phyloP scores from a whole-genome alignment of 1,284 basidiomycete species.

The Rhodotorula sp. region DNA sequence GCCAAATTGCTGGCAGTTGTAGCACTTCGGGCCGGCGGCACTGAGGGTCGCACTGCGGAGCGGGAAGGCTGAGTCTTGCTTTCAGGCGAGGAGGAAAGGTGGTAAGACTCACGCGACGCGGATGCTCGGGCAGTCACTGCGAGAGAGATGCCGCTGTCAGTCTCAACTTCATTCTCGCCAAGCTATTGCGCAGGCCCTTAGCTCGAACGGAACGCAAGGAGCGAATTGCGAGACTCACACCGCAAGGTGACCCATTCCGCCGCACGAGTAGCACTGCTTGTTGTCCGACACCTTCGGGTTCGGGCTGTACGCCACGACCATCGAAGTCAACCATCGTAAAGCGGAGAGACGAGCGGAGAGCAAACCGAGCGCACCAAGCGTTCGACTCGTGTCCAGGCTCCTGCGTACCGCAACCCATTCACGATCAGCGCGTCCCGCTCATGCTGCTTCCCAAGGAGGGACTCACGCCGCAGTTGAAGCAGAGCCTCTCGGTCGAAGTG shows the following conservation, averaged over 20 bases:
- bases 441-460: neutral
- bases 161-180: no score
- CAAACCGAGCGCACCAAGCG: constrained; percentile 55
- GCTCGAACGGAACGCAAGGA: constrained; percentile 48
- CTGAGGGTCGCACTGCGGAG: neutral
- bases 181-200: neutral
- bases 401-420: constrained; percentile 1
- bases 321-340: neutral
- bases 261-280: constrained; percentile 75
- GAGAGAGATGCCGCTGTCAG: neutral
- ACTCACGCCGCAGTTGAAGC: constrained; percentile 40
- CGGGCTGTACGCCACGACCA: constrained; percentile 50
- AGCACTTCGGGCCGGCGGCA: constrained; percentile 35
- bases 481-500: constrained; percentile 49
- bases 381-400: constrained; percentile 77
- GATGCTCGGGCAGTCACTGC: constrained; percentile 72
- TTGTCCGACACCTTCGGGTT: constrained; percentile 70
- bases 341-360: no score
- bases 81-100: neutral
- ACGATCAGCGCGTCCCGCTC: constrained; percentile 54
- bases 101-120: constrained; percentile 51
- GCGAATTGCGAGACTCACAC: constrained; percentile 58
- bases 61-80: neutral
- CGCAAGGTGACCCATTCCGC: constrained; percentile 51
- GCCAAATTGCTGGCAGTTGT: constrained; percentile 47